Base-by-base conservation (phyloP, 1,284 basidiomycete genomes). In the Fomitopsis schrenkii region DNA sequence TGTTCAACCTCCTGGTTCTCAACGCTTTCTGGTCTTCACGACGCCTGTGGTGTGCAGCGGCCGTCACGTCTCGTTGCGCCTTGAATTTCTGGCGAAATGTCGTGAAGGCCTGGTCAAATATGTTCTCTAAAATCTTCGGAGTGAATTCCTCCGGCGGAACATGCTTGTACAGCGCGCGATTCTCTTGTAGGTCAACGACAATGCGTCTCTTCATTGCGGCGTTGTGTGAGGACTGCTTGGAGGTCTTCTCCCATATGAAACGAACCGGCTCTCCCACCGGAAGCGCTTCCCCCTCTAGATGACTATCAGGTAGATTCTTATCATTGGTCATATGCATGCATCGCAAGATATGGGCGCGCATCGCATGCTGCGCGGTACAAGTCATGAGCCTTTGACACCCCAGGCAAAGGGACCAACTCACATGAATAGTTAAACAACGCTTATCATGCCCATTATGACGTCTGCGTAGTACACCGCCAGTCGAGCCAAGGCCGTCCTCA, bases 161-260 rank as follows among this genome's bases (percentile, higher is more conserved):
- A 61, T 86, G 77, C 62, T 80, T 83, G 70, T 90, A 91, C 52
- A 80, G 62, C 28, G 53, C 75, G 14, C 83, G 80, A 40, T 82
- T 82, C 8, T 76, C 76, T 59, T 80, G 85, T 58, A 91, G 72
- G 67, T 90, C 86, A 5, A 75, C 74, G 28, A 90, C 68, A 14
- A 90, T 70, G 17, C 84, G 83, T 17, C 77, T 73, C 73, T 87
- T 90, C 88, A 90, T 91, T 7, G 80, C 79, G 6, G 77, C 76
- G 62, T 91, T 91, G 66, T 90, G 88, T 22, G 83, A 77, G 0
- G 87, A 90, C 66, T 90, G 87, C 62, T 83, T 88, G 9, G 81
- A 77, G 1, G 88, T 91, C 71, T 88, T 88, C 59, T 86, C 83
- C 88, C 88, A 91, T 3, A 90, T 85, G 67, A 91, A 91, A 15